A percentile compares a stretch with the other conserved stretches of the same genome.
These are phyloP conservation scores for Wallacemonas sp. DNA, from an alignment of 208 protist species.

Conservation along the genomic window DNA sequence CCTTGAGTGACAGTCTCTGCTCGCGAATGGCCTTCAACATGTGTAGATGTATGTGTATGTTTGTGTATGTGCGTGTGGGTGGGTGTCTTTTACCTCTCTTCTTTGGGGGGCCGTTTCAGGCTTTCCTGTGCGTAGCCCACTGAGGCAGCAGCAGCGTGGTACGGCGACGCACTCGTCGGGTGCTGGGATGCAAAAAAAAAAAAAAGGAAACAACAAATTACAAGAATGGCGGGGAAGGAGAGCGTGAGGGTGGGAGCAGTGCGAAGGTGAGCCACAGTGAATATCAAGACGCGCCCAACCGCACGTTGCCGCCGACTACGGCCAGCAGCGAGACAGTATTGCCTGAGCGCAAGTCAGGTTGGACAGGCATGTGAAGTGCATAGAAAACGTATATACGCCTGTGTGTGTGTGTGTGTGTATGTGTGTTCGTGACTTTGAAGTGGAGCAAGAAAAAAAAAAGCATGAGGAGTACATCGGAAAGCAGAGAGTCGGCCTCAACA, in stretches of 20 bases:
- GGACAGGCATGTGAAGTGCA: conserved; percentile 6
- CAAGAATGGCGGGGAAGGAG: background rate
- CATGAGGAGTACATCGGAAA: conserved; percentile 7
- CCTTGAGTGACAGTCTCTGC: conserved; percentile 31
- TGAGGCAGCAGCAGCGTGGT: no score
- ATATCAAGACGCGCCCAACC: no score
- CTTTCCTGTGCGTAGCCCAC: no score
- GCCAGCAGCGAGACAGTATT: no score
- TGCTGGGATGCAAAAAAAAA: no score
- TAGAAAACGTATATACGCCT: background rate
- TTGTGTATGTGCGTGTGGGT: background rate
- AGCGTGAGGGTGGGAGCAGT: background rate
- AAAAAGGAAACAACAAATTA: background rate
- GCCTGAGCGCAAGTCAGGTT: no score
- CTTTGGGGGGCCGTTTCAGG: no score
- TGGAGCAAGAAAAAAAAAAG: conserved; percentile 9
- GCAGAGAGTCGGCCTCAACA: background rate
- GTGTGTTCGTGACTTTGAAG: conserved; percentile 1
- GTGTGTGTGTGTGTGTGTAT: background rate
- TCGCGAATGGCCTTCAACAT: conserved; percentile 31
- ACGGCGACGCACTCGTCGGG: no score
- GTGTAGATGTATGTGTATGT: background rate
- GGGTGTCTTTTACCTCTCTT: background rate
- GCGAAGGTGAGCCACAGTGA: background rate
- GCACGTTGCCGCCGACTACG: no score